Evolutionary conservation across 1,139 yeast species (phyloP).

Genomic region (Arxiozyma heterogenica): DNA sequence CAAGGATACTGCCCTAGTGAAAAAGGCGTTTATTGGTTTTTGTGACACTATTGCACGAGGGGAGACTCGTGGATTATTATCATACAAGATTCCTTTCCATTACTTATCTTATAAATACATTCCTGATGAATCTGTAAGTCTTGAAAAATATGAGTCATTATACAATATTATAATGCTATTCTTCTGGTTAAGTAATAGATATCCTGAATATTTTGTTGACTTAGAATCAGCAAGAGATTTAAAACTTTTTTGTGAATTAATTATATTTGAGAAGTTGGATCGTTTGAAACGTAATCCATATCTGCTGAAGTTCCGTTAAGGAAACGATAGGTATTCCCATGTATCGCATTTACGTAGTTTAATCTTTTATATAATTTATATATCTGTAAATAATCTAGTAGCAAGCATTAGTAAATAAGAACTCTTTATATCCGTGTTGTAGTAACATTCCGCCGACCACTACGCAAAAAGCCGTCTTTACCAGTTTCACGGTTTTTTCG

Average conservation of each 20-base stretch:
- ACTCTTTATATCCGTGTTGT: not conserved
- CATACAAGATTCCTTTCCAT: slow-evolving; percentile 29
- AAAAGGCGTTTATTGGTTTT: slow-evolving; percentile 25
- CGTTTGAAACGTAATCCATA: slow-evolving; percentile 27
- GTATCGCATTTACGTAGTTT: no score
- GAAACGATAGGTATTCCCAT: not conserved
- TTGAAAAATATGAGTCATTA: slow-evolving; percentile 53
- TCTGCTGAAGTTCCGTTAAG: slow-evolving; percentile 2
- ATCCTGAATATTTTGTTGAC: slow-evolving; percentile 74
- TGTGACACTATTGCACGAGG: slow-evolving; percentile 28
- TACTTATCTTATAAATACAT: slow-evolving; percentile 22
- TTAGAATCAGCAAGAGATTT: slow-evolving; percentile 63
- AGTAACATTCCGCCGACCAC: not conserved
- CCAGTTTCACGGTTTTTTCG: not conserved
- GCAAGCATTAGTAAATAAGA: not conserved
- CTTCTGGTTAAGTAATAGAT: slow-evolving; percentile 82
- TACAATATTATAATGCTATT: slow-evolving; percentile 63
- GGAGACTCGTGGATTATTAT: slow-evolving; percentile 26
- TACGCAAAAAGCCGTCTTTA: not conserved
- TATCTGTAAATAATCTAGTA: not conserved
- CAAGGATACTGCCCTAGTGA: slow-evolving; percentile 24
- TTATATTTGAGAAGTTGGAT: slow-evolving; percentile 53
- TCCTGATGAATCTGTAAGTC: slow-evolving; percentile 30
- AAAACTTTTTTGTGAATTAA: slow-evolving; percentile 54
- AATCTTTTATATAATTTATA: not conserved